phyloP scores from a whole-genome alignment of 2,329 filamentous ascomycete genomes.

The Aplosporella prunicola region DNA sequence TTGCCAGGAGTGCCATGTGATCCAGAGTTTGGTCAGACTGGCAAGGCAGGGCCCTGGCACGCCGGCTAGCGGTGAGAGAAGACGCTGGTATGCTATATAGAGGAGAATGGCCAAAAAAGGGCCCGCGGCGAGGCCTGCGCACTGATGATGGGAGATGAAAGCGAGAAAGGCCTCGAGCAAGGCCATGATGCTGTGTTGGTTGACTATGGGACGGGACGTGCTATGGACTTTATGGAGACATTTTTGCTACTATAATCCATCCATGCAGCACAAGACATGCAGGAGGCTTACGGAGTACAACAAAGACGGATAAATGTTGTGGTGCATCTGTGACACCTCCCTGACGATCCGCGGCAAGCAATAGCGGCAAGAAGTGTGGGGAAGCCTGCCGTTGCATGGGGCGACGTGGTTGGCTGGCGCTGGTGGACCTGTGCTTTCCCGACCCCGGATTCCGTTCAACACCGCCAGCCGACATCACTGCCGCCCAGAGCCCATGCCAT shows the following conservation, averaged over 20 bases:
- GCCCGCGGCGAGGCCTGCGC: background rate
- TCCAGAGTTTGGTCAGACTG: slow-evolving; percentile 20
- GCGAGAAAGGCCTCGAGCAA: slow-evolving; percentile 1
- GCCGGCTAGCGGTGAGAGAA: slow-evolving; percentile 16
- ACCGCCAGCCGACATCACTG: slow-evolving; percentile 2
- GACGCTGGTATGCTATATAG: slow-evolving; percentile 14
- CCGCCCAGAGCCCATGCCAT: background rate
- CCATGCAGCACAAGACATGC: no score
- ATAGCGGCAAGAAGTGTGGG: no score
- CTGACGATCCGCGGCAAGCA: no score
- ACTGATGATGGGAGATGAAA: background rate
- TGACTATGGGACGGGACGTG: no score
- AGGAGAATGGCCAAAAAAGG: background rate
- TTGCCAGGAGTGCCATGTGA: slow-evolving; percentile 21
- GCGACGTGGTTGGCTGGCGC: background rate
- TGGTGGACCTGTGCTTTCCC: slow-evolving; percentile 2
- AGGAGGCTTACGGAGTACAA: no score
- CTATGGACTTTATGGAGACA: no score
- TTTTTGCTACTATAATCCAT: no score
- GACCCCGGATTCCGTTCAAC: slow-evolving; percentile 5
- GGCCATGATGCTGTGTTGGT: slow-evolving; percentile 1
- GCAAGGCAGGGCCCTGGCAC: slow-evolving; percentile 23
- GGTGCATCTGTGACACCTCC: no score
- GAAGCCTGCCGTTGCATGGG: background rate
- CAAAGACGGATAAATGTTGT: no score